Evolutionary conservation across 2,329 filamentous ascomycete species (phyloP).

Genomic region (Paecilomyces niveus): DNA sequence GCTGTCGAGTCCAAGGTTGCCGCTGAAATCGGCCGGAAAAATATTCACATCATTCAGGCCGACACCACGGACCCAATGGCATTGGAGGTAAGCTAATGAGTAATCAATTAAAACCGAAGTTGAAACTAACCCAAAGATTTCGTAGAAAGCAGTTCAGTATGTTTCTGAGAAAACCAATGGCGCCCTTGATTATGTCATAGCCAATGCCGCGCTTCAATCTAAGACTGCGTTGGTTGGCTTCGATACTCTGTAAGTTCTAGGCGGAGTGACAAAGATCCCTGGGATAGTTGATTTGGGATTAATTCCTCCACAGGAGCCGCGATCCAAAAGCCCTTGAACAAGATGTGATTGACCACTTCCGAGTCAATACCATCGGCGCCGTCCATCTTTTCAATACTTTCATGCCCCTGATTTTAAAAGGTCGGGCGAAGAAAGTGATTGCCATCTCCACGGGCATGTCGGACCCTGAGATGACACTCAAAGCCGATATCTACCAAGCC

Average conservation of each 20-base stretch:
- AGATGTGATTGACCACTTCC: constrained; percentile 26
- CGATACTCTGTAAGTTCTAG: constrained; percentile 30
- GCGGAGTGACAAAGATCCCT: background rate
- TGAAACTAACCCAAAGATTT: constrained; percentile 6
- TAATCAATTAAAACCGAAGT: constrained; percentile 20
- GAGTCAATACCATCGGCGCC: constrained; percentile 46
- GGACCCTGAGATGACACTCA: constrained; percentile 38
- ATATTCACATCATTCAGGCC: constrained; percentile 42
- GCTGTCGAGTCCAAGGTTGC: constrained; percentile 39
- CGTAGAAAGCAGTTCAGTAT: constrained; percentile 3
- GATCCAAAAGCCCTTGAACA: constrained; percentile 28
- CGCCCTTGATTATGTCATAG: constrained; percentile 46
- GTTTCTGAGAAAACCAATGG: constrained; percentile 14
- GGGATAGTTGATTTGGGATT: background rate
- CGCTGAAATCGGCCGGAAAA: constrained; percentile 33
- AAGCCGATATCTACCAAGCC: constrained; percentile 26
- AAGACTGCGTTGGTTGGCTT: constrained; percentile 17
- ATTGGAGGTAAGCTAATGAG: constrained; percentile 1
- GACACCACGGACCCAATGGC: constrained; percentile 29
- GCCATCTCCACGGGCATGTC: constrained; percentile 43
- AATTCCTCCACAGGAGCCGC: constrained; percentile 16
- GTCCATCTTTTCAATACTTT: constrained; percentile 49
- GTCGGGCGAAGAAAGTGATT: constrained; percentile 47
- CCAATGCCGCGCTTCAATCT: constrained; percentile 40
- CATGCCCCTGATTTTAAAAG: constrained; percentile 46